Evolutionary conservation across 345 rosid species (phyloP).

Genomic region (Mercurialis annua): DNA sequence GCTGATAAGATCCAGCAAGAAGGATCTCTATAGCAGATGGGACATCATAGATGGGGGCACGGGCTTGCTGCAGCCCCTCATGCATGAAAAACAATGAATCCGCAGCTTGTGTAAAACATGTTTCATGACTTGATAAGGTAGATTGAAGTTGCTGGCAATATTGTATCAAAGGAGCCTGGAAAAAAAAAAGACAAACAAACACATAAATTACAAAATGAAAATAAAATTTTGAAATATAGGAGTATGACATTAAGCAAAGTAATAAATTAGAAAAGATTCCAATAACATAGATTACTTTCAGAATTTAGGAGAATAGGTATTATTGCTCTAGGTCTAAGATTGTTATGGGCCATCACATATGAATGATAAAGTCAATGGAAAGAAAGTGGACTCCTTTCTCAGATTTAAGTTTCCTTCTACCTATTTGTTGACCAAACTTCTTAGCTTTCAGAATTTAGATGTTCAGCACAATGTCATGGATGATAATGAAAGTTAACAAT

Average conservation of each 20-base stretch:
- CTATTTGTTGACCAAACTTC: not conserved
- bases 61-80: conserved; percentile 96
- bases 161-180: conserved; percentile 91
- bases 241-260: not conserved
- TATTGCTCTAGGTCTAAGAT: not conserved
- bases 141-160: conserved; percentile 81
- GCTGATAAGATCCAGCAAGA: conserved; percentile 83
- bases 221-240: not conserved
- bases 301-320: not conserved
- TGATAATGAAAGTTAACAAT: not conserved
- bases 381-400: not conserved
- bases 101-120: conserved; percentile 88
- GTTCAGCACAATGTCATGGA: not conserved
- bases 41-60: conserved; percentile 95
- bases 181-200: conserved; percentile 13
- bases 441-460: conserved; percentile 5
- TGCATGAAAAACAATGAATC: conserved; percentile 97
- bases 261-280: not conserved
- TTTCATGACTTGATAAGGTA: conserved; percentile 81
- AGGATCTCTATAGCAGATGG: conserved; percentile 89
- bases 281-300: not conserved
- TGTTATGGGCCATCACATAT: not conserved
- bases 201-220: conserved; percentile 2
- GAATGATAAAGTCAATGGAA: not conserved
- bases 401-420: not conserved